Percentiles rank a stretch among this genome's conserved stretches.
Conservation (phyloP, 306 rosid species). For the Neltuma alba region DNA sequence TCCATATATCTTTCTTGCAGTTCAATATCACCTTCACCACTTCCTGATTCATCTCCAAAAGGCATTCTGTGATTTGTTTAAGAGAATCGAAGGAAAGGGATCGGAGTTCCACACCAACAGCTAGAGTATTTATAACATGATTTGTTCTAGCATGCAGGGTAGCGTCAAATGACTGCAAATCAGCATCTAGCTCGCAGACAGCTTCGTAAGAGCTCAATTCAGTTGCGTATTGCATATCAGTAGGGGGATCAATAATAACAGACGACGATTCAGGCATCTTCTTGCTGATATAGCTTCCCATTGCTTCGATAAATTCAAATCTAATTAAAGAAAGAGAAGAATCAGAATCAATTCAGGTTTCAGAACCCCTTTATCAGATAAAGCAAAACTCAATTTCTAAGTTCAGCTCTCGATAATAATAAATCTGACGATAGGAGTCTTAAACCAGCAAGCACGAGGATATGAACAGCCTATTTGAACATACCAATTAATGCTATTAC, state of each 20-base stretch:
- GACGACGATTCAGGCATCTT: slow-evolving; percentile 45
- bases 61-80: slow-evolving; percentile 74
- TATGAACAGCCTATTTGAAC: slow-evolving; percentile 27
- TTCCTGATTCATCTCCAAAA: slow-evolving; percentile 88
- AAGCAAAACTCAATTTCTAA: neutral
- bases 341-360: slow-evolving; percentile 35
- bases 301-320: slow-evolving; percentile 38
- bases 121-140: slow-evolving; percentile 66
- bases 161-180: slow-evolving; percentile 63
- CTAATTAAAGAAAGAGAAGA: slow-evolving; percentile 27
- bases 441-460: slow-evolving; percentile 1
- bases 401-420: neutral
- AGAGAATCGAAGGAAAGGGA: slow-evolving; percentile 80
- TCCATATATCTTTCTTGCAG: slow-evolving; percentile 89
- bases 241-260: slow-evolving; percentile 33
- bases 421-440: neutral
- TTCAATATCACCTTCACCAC: slow-evolving; percentile 80
- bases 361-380: slow-evolving; percentile 1
- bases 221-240: slow-evolving; percentile 39
- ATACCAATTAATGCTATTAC: slow-evolving; percentile 7
- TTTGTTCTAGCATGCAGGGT: slow-evolving; percentile 66
- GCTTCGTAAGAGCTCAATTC: slow-evolving; percentile 75
- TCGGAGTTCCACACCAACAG: slow-evolving; percentile 80
- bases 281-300: slow-evolving; percentile 80
- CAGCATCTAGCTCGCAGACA: slow-evolving; percentile 68